Conservation (phyloP, 306 rosid species). For the Glycine tomentella region DNA sequence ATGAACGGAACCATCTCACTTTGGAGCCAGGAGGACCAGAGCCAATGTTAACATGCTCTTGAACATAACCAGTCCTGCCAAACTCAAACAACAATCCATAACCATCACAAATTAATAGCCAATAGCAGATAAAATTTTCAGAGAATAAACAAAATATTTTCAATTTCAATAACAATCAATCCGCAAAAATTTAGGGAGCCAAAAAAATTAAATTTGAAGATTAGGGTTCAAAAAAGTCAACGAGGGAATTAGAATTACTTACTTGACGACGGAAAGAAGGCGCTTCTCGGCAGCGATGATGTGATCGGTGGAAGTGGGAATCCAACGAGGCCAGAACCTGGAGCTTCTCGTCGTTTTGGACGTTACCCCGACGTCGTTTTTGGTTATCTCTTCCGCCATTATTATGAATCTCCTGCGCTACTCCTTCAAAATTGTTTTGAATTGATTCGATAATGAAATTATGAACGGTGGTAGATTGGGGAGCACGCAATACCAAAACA, state of each 20-base stretch:
- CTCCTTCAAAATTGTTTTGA: constrained; percentile 9
- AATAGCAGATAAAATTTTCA: too few species aligned
- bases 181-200: too few species aligned
- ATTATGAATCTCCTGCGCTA: constrained; percentile 17
- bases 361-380: constrained; percentile 44
- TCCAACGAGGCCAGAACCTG: constrained; percentile 95
- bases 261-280: constrained; percentile 88
- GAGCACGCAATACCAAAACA: constrained; percentile 26
- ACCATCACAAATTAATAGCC: too few species aligned
- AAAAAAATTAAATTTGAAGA: too few species aligned
- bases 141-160: too few species aligned
- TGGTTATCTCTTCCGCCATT: constrained; percentile 67
- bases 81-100: constrained; percentile 18
- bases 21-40: constrained; percentile 96
- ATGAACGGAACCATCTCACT: constrained; percentile 89
- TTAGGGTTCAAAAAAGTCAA: constrained; percentile 35
- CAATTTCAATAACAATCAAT: too few species aligned
- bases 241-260: constrained; percentile 22
- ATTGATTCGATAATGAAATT: neutral
- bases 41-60: constrained; percentile 88
- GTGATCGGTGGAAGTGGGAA: constrained; percentile 81
- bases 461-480: neutral
- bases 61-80: constrained; percentile 87
- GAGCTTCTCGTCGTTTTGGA: constrained; percentile 50
- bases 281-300: constrained; percentile 92